phyloP scores from a whole-genome alignment of 257 asterid genomes.

The Plantago major region DNA sequence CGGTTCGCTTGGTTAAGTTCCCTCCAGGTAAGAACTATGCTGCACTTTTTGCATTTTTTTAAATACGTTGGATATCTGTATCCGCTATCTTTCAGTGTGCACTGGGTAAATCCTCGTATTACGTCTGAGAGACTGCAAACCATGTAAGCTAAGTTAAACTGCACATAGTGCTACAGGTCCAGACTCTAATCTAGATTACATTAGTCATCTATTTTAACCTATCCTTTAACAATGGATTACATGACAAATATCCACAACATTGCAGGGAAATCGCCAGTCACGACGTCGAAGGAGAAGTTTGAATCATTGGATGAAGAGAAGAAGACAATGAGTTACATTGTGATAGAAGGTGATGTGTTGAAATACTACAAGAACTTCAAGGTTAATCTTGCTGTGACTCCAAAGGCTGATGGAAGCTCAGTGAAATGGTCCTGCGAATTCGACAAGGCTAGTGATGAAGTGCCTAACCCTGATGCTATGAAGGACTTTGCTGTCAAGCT shows the following conservation, averaged over 20 bases:
- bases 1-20: conserved; percentile 55
- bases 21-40: conserved; percentile 48
- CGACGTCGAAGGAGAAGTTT: conserved; percentile 61
- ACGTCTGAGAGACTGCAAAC: too few relatives aligned
- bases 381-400: conserved; percentile 32
- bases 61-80: too few relatives aligned
- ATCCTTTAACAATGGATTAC: background rate
- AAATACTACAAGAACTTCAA: conserved; percentile 63
- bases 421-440: conserved; percentile 70
- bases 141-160: too few relatives aligned
- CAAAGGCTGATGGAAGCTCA: conserved; percentile 44
- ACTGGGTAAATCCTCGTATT: too few relatives aligned
- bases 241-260: background rate
- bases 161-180: too few relatives aligned
- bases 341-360: conserved; percentile 63
- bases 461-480: conserved; percentile 58
- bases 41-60: too few relatives aligned
- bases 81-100: too few relatives aligned
- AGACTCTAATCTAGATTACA: too few relatives aligned
- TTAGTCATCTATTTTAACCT: background rate
- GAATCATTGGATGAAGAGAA: conserved; percentile 59
- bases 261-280: conserved; percentile 40
- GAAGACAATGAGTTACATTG: conserved; percentile 35
- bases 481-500: conserved; percentile 65
- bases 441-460: conserved; percentile 53